Percentiles rank a stretch among this genome's conserved stretches.
Conservation (phyloP, 371 early-diverging fungal genomes). For the Mycotypha africana region DNA sequence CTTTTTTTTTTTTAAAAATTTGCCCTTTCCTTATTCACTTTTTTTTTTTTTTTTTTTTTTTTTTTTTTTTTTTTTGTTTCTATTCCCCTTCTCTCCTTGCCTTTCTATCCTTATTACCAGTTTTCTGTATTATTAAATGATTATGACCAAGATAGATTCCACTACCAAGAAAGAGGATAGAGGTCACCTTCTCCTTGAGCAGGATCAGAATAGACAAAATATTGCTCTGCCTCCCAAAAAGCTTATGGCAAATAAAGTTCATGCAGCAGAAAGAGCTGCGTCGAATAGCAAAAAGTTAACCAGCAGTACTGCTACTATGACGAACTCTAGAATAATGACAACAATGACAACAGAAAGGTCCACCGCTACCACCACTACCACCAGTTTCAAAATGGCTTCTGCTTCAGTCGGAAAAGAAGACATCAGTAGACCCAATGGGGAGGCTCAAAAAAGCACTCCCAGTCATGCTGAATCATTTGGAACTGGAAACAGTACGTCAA, state of each 20-base stretch:
- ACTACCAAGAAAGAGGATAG: slow-evolving; percentile 15
- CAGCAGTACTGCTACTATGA: too few relatives aligned
- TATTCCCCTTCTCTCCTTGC: background rate
- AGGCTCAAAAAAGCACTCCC: too few relatives aligned
- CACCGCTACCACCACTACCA: background rate
- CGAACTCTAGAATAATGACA: too few relatives aligned
- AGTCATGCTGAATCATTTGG: too few relatives aligned
- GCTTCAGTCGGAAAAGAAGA: too few relatives aligned
- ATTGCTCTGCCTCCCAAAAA: slow-evolving; percentile 20
- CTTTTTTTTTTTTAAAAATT: background rate
- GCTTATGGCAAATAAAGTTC: slow-evolving; percentile 20
- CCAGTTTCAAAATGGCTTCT: background rate
- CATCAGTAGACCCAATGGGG: too few relatives aligned
- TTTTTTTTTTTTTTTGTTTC: slow-evolving; percentile 1
- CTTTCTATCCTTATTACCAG: background rate
- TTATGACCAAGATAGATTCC: slow-evolving; percentile 20
- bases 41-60: slow-evolving; percentile 3
- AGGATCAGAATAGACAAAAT: slow-evolving; percentile 17
- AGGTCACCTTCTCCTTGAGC: slow-evolving; percentile 7
- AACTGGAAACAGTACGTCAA: background rate
- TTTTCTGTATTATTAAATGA: background rate
- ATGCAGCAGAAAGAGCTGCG: slow-evolving; percentile 13
- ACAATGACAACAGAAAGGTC: too few relatives aligned
- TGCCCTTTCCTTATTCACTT: background rate
- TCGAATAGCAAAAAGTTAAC: slow-evolving; percentile 2